phyloP scores from a whole-genome alignment of 1,284 basidiomycete genomes.

The Pyrrhoderma noxium region DNA sequence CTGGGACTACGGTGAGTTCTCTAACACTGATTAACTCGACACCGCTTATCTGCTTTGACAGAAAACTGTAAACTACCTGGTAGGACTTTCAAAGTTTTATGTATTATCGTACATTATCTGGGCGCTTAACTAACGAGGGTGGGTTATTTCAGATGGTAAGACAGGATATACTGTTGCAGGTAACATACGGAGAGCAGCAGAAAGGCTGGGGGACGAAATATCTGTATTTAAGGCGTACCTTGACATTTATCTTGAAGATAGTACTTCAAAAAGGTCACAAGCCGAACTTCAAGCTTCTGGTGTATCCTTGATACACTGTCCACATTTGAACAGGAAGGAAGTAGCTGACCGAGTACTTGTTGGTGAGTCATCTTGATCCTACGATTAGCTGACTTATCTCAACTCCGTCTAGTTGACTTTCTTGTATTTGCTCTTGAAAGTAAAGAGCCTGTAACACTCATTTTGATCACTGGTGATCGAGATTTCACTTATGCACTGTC shows the following conservation, averaged over 20 bases:
- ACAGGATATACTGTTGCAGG: background rate
- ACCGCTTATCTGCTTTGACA: background rate
- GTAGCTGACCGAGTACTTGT: slow-evolving; percentile 4
- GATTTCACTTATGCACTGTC: slow-evolving; percentile 54
- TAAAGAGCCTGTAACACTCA: slow-evolving; percentile 40
- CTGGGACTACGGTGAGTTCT: slow-evolving; percentile 11
- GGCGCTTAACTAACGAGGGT: too few species aligned
- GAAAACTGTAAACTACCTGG: slow-evolving; percentile 6
- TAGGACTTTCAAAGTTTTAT: too few species aligned
- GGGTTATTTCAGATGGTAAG: background rate
- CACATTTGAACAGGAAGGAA: slow-evolving; percentile 4
- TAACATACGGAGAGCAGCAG: slow-evolving; percentile 1
- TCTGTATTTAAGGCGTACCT: slow-evolving; percentile 8
- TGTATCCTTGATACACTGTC: slow-evolving; percentile 5
- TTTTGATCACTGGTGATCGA: slow-evolving; percentile 50
- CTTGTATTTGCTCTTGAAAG: slow-evolving; percentile 51
- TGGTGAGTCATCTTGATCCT: background rate
- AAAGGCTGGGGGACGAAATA: slow-evolving; percentile 1
- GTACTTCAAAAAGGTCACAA: background rate
- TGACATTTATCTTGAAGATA: slow-evolving; percentile 4
- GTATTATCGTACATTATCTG: too few species aligned
- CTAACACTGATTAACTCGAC: background rate
- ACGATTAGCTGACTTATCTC: background rate
- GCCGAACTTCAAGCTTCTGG: slow-evolving; percentile 6
- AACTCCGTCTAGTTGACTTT: slow-evolving; percentile 45